Evolutionary conservation across 192 early-diverging fungal genomes (phyloP).

Genomic region (Backusella australiensis): DNA sequence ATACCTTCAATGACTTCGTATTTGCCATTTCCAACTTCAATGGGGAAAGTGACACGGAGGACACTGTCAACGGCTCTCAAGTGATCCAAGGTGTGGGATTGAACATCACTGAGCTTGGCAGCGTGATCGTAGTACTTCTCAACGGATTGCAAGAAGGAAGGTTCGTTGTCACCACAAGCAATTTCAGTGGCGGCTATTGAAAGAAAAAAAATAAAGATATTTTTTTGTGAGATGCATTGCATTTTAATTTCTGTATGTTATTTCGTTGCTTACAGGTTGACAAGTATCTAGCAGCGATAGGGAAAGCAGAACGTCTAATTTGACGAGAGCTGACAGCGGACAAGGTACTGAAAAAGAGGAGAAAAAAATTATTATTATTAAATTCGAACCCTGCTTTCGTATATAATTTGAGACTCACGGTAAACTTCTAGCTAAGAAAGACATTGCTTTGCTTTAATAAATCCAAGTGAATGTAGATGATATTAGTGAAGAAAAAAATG

Average conservation of each 20-base stretch:
- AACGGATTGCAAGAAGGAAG: slow-evolving; percentile 70
- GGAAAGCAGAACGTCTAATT: slow-evolving; percentile 17
- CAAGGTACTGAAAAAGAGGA: background rate
- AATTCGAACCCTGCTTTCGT: background rate
- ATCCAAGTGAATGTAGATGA: background rate
- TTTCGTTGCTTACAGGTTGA: slow-evolving; percentile 23
- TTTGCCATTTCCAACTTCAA: slow-evolving; percentile 64
- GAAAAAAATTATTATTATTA: background rate
- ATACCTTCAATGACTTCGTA: slow-evolving; percentile 62
- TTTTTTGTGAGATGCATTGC: background rate
- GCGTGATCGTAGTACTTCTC: slow-evolving; percentile 72
- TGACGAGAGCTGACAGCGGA: background rate
- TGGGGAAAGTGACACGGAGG: slow-evolving; percentile 74
- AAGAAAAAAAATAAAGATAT: background rate
- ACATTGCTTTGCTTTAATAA: background rate
- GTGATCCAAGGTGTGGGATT: slow-evolving; percentile 57
- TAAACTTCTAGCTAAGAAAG: background rate
- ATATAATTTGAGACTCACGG: background rate
- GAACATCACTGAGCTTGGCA: slow-evolving; percentile 61
- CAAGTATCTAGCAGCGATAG: slow-evolving; percentile 23
- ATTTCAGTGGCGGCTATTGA: slow-evolving; percentile 42
- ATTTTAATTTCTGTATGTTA: background rate
- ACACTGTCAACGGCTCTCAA: slow-evolving; percentile 72
- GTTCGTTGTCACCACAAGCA: slow-evolving; percentile 65
- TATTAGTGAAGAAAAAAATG: background rate